Percentiles rank a stretch among this genome's conserved stretches.
These are phyloP conservation scores for Danielia reshetovae DNA, from an alignment of 805 yeast species.

Conservation along the genomic window DNA sequence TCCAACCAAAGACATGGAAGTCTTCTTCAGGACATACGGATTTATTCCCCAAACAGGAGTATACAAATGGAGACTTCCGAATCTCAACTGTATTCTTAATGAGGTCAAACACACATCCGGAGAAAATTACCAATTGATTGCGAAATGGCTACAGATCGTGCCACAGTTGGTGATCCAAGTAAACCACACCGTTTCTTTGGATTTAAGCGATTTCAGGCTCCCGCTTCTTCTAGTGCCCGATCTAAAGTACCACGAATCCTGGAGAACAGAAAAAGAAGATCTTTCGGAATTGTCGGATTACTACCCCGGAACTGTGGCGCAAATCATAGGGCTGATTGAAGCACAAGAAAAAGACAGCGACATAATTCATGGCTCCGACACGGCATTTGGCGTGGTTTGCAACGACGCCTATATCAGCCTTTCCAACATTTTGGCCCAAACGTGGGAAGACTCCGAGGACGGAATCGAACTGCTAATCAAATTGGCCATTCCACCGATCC, in stretches of 20 bases:
- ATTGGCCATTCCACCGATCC: not conserved
- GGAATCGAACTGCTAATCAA: not conserved
- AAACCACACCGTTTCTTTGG: constrained; percentile 3
- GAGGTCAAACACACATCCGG: not conserved
- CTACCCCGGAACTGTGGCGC: constrained; percentile 2
- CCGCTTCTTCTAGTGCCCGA: constrained; percentile 15
- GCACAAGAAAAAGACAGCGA: constrained; percentile 7
- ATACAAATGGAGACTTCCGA: constrained; percentile 8
- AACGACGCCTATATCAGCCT: constrained; percentile 10
- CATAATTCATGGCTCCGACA: constrained; percentile 6
- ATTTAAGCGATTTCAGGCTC: constrained; percentile 5
- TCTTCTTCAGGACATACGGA: constrained; percentile 13
- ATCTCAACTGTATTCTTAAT: constrained; percentile 2
- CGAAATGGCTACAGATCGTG: constrained; percentile 15
- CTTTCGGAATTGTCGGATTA: constrained; percentile 3
- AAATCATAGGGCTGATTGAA: no score
- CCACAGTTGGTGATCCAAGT: constrained; percentile 7
- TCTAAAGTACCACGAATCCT: constrained; percentile 9
- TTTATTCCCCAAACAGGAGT: constrained; percentile 8
- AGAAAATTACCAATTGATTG: constrained; percentile 7
- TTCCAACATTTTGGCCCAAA: constrained; percentile 10
- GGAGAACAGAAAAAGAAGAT: constrained; percentile 9
- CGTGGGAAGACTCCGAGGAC: constrained; percentile 3
- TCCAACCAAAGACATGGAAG: constrained; percentile 5
- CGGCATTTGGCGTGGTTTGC: constrained; percentile 14